Conservation (phyloP, 78 protist species). For the Goniomonas avonlea region DNA sequence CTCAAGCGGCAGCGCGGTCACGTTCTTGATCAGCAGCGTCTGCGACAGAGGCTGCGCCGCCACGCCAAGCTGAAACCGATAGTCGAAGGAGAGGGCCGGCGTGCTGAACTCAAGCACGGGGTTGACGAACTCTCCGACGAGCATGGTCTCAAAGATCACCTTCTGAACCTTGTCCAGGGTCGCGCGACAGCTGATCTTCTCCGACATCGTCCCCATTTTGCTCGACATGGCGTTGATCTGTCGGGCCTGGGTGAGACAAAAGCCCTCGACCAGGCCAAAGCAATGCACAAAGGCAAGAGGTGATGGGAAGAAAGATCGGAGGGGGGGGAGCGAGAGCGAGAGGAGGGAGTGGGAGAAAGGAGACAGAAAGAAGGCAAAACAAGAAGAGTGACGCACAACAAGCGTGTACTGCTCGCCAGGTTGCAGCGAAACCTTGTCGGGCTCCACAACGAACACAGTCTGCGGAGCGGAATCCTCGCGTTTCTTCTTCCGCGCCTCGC, state of each 20-base stretch:
- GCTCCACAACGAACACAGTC: background rate
- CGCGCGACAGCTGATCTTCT: slow-evolving; percentile 16
- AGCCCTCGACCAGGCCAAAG: too few species aligned
- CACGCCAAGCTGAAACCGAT: background rate
- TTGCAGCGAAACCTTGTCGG: background rate
- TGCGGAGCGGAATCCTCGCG: background rate
- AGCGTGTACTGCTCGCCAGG: background rate
- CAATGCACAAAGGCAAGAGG: too few species aligned
- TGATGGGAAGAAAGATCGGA: too few species aligned
- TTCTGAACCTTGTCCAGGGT: background rate
- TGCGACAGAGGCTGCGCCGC: background rate
- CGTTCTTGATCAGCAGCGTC: slow-evolving; percentile 31
- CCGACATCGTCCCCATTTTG: background rate
- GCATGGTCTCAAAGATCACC: slow-evolving; percentile 3
- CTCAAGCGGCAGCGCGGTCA: slow-evolving; percentile 36
- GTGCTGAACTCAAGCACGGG: slow-evolving; percentile 30
- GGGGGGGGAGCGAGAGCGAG: too few species aligned
- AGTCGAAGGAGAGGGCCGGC: slow-evolving; percentile 1
- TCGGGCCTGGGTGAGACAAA: too few species aligned
- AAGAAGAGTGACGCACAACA: too few species aligned
- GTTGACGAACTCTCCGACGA: slow-evolving; percentile 19
- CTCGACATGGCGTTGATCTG: slow-evolving; percentile 4
- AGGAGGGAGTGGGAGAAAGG: too few species aligned
- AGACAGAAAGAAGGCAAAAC: too few species aligned
- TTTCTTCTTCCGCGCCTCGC: background rate